A percentile compares a stretch with the other conserved stretches of the same genome.
Evolutionary conservation across 306 rosid species (phyloP).

Genomic region (Spatholobus suberectus): DNA sequence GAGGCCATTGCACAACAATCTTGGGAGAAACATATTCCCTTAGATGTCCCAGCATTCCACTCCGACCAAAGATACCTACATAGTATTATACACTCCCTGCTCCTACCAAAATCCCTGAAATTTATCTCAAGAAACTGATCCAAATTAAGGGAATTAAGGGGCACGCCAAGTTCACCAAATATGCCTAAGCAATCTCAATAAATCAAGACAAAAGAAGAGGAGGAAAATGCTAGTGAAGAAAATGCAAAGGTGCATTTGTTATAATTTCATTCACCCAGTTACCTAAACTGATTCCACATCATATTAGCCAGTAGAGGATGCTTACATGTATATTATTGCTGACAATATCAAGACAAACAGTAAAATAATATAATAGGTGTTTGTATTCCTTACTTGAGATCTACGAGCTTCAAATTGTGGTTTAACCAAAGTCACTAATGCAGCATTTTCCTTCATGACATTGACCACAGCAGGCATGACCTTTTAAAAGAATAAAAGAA

Average conservation of each 20-base stretch:
- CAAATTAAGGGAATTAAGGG: neutral
- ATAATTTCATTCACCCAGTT: neutral
- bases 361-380: neutral
- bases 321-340: neutral
- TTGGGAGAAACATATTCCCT: neutral
- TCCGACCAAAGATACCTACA: neutral
- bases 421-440: constrained; percentile 81
- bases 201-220: neutral
- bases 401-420: constrained; percentile 96
- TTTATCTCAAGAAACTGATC: neutral
- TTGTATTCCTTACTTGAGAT: constrained; percentile 70
- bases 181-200: constrained; percentile 5
- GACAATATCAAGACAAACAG: constrained; percentile 6
- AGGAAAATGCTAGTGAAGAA: neutral
- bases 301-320: neutral
- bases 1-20: neutral
- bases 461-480: constrained; percentile 95
- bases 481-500: constrained; percentile 52
- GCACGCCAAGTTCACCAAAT: neutral
- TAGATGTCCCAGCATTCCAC: neutral
- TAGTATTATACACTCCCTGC: neutral
- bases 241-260: neutral
- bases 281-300: constrained; percentile 8
- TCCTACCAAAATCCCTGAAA: neutral
- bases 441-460: constrained; percentile 84